Evolutionary conservation across 208 protist species (phyloP), one percentile per base, ranked within the genome.

Genomic region (Acanthamoeba divionensis): DNA sequence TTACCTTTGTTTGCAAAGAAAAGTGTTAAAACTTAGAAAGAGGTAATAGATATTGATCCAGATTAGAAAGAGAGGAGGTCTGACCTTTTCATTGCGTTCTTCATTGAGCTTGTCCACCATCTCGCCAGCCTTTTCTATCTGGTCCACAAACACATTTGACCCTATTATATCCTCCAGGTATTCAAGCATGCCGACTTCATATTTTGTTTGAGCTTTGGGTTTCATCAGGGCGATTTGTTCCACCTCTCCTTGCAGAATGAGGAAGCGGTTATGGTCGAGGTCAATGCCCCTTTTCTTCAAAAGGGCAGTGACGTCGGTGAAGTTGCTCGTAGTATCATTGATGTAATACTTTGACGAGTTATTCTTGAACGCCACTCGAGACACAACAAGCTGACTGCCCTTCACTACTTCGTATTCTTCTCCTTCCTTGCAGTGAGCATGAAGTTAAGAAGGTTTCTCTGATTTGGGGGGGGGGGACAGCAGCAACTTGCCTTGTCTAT

Each of bases 131-230:
- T 96, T 90, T 44, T 97, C 93, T 88, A 99, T 99, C 33, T 94
- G 87, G 54, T 96, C 92, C 12, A 99, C 92, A 87, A 96, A 98
- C 66, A 95, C 90, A 75, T 97, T 92, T 2, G 95, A 94, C 12
- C 97, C 99, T 92, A 99, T 99, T 50, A 99, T 98, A 91, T 99
- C 99, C 92, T 99, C 99, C 12, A 99, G 95, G 93, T 99, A 99
- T 94, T 99, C 99, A 6, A 99, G 95, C 8, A 99, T 93, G n/a
- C 99, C 99, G 65, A 98, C 97, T 73, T 99, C 98, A 60, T 98
- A 94, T 44, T 98, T 94, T 10, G 33, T 92, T 66, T 96, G 95
- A 13, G 97, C 98, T 92, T 99, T 99, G 60, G 99, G 99, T 93
- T 99, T 99, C 99, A 99, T 99, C 83, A 99, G 94, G 13, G 99